These are phyloP conservation scores for Fusarium nurragi DNA, from an alignment of 2,329 filamentous ascomycete genomes.

Conservation along the genomic window DNA sequence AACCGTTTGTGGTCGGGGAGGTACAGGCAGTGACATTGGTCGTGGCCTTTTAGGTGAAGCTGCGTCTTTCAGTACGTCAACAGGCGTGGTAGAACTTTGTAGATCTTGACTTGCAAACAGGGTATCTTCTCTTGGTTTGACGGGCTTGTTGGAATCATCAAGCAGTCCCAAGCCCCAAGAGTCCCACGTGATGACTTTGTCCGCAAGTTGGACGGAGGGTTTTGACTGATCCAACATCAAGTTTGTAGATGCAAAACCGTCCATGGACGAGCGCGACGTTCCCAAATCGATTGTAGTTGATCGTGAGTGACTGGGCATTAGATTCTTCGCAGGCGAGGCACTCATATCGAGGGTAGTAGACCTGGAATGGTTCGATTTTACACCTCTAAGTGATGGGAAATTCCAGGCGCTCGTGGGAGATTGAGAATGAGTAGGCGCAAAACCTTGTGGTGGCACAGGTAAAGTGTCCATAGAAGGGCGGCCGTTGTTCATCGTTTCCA, in stretches of 20 bases:
- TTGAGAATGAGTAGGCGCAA: slow-evolving; percentile 4
- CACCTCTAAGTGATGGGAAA: slow-evolving; percentile 2
- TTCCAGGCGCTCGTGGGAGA: neutral
- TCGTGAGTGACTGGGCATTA: slow-evolving; percentile 20
- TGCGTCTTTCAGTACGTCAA: slow-evolving; percentile 2
- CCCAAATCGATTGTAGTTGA: slow-evolving; percentile 32
- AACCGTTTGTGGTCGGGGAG: slow-evolving; percentile 9
- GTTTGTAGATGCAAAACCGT: slow-evolving; percentile 18
- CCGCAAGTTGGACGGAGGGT: slow-evolving; percentile 9
- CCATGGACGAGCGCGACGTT: slow-evolving; percentile 19
- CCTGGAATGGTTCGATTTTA: slow-evolving; percentile 24
- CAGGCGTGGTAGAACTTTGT: slow-evolving; percentile 6
- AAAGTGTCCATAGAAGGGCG: slow-evolving; percentile 25
- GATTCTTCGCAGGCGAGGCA: slow-evolving; percentile 10
- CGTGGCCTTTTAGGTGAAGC: neutral
- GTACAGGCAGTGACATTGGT: slow-evolving; percentile 7
- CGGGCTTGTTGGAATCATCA: slow-evolving; percentile 18
- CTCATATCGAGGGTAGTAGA: slow-evolving; percentile 31
- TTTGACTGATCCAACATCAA: slow-evolving; percentile 15
- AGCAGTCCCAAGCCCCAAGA: slow-evolving; percentile 36
- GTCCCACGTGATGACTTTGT: slow-evolving; percentile 30
- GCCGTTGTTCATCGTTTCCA: neutral
- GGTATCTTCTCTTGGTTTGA: slow-evolving; percentile 10
- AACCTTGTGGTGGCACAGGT: neutral
- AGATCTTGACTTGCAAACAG: slow-evolving; percentile 3